phyloP scores from a whole-genome alignment of 306 rosid species.

The Malus asiatica region DNA sequence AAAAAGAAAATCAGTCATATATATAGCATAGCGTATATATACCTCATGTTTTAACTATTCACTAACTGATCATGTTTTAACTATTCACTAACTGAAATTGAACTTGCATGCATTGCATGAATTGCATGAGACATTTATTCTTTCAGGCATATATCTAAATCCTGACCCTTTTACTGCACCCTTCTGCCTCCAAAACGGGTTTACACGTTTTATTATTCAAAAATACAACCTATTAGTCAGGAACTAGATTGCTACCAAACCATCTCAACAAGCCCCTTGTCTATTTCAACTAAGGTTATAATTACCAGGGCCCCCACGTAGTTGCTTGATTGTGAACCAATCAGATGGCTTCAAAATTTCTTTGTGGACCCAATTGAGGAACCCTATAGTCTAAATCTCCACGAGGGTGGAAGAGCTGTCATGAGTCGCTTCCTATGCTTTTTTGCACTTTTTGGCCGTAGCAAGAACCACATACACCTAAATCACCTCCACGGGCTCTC shows the following conservation, averaged over 20 bases:
- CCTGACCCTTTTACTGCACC: not conserved
- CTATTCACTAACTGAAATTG: too few species aligned
- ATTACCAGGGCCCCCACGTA: not conserved
- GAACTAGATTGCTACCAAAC: not conserved
- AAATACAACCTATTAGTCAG: not conserved
- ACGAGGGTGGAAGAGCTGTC: not conserved
- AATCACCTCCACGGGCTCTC: not conserved
- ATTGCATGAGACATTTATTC: not conserved
- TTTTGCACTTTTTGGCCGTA: not conserved
- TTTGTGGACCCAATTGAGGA: not conserved
- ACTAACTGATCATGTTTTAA: too few species aligned
- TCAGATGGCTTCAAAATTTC: not conserved
- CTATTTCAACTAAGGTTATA: not conserved
- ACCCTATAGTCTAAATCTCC: not conserved
- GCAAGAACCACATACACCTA: not conserved
- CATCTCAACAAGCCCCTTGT: not conserved
- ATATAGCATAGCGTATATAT: not conserved
- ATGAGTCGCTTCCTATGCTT: not conserved
- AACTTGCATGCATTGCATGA: not conserved
- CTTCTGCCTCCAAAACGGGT: not conserved
- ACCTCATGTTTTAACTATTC: not conserved
- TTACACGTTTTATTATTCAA: not conserved
- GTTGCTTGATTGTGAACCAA: not conserved
- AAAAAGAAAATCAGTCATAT: not conserved
- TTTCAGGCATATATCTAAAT: not conserved